Percentiles rank a stretch among this genome's conserved stretches.
Evolutionary conservation across 2,329 filamentous ascomycete genomes (phyloP).

Genomic region (Colletotrichum sp.): DNA sequence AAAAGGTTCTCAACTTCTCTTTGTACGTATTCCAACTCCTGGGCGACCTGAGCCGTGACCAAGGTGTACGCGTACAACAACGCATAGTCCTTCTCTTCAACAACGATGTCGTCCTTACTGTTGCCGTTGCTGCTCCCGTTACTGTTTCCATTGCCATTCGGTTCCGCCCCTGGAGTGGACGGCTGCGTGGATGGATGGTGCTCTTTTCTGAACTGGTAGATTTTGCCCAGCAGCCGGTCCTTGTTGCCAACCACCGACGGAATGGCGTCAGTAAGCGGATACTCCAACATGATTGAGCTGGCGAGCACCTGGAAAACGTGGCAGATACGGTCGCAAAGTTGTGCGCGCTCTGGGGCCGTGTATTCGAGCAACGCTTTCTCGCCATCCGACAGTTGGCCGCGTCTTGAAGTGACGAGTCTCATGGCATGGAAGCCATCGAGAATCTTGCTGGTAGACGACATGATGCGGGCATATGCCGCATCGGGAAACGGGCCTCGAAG

Average conservation of each 20-base stretch:
- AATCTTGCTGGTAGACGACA: slow-evolving; percentile 81
- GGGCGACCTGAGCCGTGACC: slow-evolving; percentile 70
- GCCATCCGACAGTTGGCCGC: slow-evolving; percentile 75
- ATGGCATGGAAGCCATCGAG: slow-evolving; percentile 96
- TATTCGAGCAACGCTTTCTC: slow-evolving; percentile 82
- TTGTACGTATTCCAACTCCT: slow-evolving; percentile 66
- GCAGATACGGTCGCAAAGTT: slow-evolving; percentile 87
- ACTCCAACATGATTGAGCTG: slow-evolving; percentile 92
- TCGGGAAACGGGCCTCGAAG: slow-evolving; percentile 86
- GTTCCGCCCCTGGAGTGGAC: slow-evolving; percentile 23
- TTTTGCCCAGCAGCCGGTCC: slow-evolving; percentile 83
- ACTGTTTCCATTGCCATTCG: slow-evolving; percentile 11
- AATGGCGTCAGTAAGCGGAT: slow-evolving; percentile 87
- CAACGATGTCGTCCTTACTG: slow-evolving; percentile 36
- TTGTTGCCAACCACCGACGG: slow-evolving; percentile 82
- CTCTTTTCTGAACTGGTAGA: slow-evolving; percentile 84
- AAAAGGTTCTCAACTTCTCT: slow-evolving; percentile 67
- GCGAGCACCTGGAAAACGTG: slow-evolving; percentile 88
- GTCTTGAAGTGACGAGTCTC: slow-evolving; percentile 88
- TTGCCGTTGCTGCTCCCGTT: not conserved
- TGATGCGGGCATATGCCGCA: slow-evolving; percentile 73
- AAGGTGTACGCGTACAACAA: slow-evolving; percentile 89
- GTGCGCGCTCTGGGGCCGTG: slow-evolving; percentile 78
- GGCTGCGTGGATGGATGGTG: slow-evolving; percentile 47
- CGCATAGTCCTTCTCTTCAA: slow-evolving; percentile 84